These are phyloP conservation scores for Puccinia coronata DNA, from an alignment of 1,284 basidiomycete genomes.

Conservation along the genomic window DNA sequence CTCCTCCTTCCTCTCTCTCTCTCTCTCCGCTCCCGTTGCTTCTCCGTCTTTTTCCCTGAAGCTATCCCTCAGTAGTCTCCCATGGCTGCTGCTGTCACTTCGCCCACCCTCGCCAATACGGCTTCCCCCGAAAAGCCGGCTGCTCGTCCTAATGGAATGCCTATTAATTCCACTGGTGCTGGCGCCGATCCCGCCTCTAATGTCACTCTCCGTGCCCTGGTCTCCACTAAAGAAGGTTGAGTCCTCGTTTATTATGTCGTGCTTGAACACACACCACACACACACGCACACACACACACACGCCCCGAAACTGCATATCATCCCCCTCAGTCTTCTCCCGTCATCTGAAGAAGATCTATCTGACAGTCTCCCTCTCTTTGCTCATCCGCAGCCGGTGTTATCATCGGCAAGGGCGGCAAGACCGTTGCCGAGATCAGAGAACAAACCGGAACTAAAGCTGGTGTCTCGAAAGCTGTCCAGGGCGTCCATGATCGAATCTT, in stretches of 20 bases:
- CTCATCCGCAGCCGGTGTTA: conserved; percentile 53
- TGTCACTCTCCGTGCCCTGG: conserved; percentile 84
- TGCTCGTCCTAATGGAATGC: conserved; percentile 30
- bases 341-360: no score
- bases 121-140: conserved; percentile 51
- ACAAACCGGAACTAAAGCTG: conserved; percentile 93
- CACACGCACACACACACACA: no score
- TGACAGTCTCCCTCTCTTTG: background rate
- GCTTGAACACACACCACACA: background rate
- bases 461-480: conserved; percentile 95
- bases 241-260: background rate
- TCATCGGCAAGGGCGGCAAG: conserved; percentile 81
- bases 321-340: background rate
- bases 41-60: conserved; percentile 28
- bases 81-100: conserved; percentile 43
- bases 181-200: conserved; percentile 47
- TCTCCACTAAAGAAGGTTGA: conserved; percentile 78
- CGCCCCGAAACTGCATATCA: no score
- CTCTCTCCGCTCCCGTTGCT: conserved; percentile 31
- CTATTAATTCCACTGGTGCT: conserved; percentile 47
- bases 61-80: conserved; percentile 10
- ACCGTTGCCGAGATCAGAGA: conserved; percentile 95
- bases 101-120: conserved; percentile 54
- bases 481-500: conserved; percentile 97
- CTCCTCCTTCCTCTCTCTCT: background rate